Evolutionary conservation across 352 stramenopile genomes (phyloP), one percentile per base, ranked within the genome.

Genomic region (Pythium grandisporangium): DNA sequence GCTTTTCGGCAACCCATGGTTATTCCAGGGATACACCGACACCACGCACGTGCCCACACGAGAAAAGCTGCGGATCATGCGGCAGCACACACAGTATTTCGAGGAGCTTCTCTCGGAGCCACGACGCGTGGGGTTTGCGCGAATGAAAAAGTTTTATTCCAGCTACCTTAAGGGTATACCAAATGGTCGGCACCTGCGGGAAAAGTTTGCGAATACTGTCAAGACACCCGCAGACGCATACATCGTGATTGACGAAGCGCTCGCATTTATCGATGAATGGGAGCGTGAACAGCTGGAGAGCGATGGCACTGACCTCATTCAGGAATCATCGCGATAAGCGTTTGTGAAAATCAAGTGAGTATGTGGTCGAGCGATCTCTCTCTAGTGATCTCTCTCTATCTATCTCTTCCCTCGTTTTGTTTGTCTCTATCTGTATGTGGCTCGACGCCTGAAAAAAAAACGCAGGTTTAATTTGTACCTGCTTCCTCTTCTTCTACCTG

Each of bases 81-180:
- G 63, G 10, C 61, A 56, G 7, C 77, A 91, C 45, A 87, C 74
- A 2, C 48, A 81, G 42, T 73, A 84, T 45, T 91, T 81, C 44
- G 65, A 85, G 40, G 53, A 72, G 20, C 45, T 88, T 10, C 54
- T 91, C 27, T 26, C 30, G 12, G 43, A 66, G 17, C 72, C 66
- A 8, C 45, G 46, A 8, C 53, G 77, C 6, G 64, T 81, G n/a
- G 55, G 67, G 1, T 88, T 91, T 22, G 43, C 69, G 3, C 71
- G 73, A 19, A 83, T 91, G 67, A 84, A 80, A 34, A 91, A 91
- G 42, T 86, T 88, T 33, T 91, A 83, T 30, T 55, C 63, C 4
- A 69, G 64, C 30, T 91, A 91, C 30, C 50, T 91, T 13, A 83
- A 77, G 53, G 77, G 77, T 1, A 61, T 88, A 20, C 77, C 74